Evolutionary conservation across 768 basidiomycete genomes (phyloP).

Genomic region (Tylopilus intermedius): DNA sequence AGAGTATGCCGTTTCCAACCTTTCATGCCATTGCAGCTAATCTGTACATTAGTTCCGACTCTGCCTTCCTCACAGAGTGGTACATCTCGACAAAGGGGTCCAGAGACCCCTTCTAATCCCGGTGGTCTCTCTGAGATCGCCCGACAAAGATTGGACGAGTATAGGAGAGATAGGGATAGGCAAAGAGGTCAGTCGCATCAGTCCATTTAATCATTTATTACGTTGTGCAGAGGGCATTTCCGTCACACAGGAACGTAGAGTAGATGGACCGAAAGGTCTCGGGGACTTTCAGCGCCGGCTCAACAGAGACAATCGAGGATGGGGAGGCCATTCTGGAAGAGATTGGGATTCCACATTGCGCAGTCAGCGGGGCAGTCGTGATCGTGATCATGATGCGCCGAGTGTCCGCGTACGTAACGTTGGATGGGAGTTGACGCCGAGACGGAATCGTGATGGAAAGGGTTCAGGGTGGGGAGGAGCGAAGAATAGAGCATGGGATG

Average conservation of each 20-base stretch:
- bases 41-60: slow-evolving; percentile 56
- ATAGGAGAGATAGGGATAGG: slow-evolving; percentile 52
- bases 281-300: slow-evolving; percentile 92
- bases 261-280: slow-evolving; percentile 68
- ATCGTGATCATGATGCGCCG: slow-evolving; percentile 55
- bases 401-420: slow-evolving; percentile 89
- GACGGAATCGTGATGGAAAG: slow-evolving; percentile 48
- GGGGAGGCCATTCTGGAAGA: slow-evolving; percentile 34
- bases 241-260: slow-evolving; percentile 50
- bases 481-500: slow-evolving; percentile 64
- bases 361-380: slow-evolving; percentile 42
- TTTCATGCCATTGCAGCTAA: background rate
- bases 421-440: slow-evolving; percentile 91
- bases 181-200: slow-evolving; percentile 37
- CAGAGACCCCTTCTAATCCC: slow-evolving; percentile 91
- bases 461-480: slow-evolving; percentile 60
- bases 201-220: background rate
- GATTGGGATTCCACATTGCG: slow-evolving; percentile 62
- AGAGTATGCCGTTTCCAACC: slow-evolving; percentile 48
- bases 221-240: slow-evolving; percentile 60
- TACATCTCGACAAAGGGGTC: slow-evolving; percentile 69
- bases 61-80: slow-evolving; percentile 55
- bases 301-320: slow-evolving; percentile 65
- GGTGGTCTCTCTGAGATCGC: slow-evolving; percentile 81
- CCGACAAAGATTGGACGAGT: slow-evolving; percentile 68